Percentiles rank a stretch among this genome's conserved stretches.
Evolutionary conservation across 2,329 filamentous ascomycete species (phyloP).

Genomic region (Hirsutella minnesotensis): DNA sequence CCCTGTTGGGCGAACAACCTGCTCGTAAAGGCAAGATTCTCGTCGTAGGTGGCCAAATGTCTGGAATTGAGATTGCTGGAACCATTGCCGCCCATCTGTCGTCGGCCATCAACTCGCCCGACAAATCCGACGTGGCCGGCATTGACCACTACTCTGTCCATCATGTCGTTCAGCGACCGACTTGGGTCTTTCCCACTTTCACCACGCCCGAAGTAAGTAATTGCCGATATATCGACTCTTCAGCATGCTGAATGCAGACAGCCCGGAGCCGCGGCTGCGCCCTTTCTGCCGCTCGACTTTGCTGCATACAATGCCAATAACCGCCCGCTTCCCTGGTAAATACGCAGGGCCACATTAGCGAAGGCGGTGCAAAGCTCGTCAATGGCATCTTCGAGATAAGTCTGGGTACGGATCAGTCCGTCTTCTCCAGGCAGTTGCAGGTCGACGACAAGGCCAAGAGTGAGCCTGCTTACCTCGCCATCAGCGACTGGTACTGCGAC

Average conservation of each 20-base stretch:
- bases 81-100: conserved; percentile 63
- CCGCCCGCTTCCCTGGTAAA: conserved; percentile 47
- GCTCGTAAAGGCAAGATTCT: conserved; percentile 47
- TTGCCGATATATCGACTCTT: not conserved
- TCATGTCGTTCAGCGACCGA: conserved; percentile 57
- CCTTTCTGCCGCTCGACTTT: conserved; percentile 64
- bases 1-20: conserved; percentile 29
- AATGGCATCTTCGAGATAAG: conserved; percentile 38
- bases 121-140: conserved; percentile 23
- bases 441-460: conserved; percentile 27
- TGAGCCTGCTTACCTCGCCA: conserved; percentile 52
- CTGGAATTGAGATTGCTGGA: conserved; percentile 65
- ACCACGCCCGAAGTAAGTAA: conserved; percentile 35
- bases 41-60: conserved; percentile 72
- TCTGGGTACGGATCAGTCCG: conserved; percentile 42
- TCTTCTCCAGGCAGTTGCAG: conserved; percentile 30
- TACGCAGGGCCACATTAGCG: conserved; percentile 50
- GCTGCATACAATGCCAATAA: conserved; percentile 57
- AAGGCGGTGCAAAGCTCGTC: conserved; percentile 40
- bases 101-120: conserved; percentile 43
- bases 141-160: conserved; percentile 46
- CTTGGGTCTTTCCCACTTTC: conserved; percentile 58
- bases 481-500: conserved; percentile 61
- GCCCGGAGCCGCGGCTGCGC: conserved; percentile 35
- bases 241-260: conserved; percentile 9